Evolutionary conservation across 2,329 filamentous ascomycete species (phyloP).

Genomic region (Exutisphaerella laricina): DNA sequence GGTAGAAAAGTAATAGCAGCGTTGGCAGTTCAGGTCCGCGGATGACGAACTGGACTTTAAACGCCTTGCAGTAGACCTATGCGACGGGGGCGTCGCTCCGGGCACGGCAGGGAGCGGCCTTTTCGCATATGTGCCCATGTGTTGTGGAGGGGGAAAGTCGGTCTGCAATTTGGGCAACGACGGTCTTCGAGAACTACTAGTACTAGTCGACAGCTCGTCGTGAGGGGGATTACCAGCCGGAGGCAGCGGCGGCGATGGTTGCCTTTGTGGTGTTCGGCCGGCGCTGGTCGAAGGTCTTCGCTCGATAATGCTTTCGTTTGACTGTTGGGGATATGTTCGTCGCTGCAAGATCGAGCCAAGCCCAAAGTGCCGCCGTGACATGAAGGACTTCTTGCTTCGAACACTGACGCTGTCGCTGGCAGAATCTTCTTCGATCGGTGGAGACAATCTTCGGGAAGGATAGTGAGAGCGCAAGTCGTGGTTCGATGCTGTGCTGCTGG

Average conservation of each 20-base stretch:
- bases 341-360: constrained; percentile 23
- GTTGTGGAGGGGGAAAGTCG: constrained; percentile 21
- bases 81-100: constrained; percentile 5
- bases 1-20: constrained; percentile 35
- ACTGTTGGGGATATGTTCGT: constrained; percentile 23
- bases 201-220: not conserved
- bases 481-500: constrained; percentile 18
- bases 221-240: constrained; percentile 4
- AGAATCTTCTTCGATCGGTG: constrained; percentile 25
- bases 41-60: constrained; percentile 9
- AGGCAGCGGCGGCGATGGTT: constrained; percentile 6
- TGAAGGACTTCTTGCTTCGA: constrained; percentile 23
- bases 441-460: constrained; percentile 23
- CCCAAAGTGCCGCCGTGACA: constrained; percentile 18
- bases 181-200: constrained; percentile 15
- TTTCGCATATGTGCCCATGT: constrained; percentile 19
- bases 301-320: constrained; percentile 9
- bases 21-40: constrained; percentile 31
- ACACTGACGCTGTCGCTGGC: constrained; percentile 18
- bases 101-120: constrained; percentile 20
- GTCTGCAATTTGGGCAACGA: constrained; percentile 26
- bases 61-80: constrained; percentile 9
- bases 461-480: constrained; percentile 20
- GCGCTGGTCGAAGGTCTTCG: constrained; percentile 3
- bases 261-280: constrained; percentile 6